These are phyloP conservation scores for Endogone sp. DNA, from an alignment of 192 early-diverging fungal species.

Conservation along the genomic window DNA sequence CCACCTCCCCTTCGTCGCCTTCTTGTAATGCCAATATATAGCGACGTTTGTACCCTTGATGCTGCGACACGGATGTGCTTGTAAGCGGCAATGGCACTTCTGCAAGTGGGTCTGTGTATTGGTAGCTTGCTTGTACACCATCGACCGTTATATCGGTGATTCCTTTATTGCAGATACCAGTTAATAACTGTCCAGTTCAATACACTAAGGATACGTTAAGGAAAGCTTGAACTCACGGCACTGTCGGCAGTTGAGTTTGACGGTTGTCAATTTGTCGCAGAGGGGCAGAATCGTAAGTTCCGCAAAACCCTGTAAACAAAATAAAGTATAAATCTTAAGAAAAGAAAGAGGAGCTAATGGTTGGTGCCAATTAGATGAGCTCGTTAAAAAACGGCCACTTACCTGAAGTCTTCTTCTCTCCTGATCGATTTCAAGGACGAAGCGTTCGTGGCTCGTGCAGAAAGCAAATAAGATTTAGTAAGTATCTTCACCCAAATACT, in stretches of 20 bases:
- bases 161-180: background rate
- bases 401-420: slow-evolving; percentile 39
- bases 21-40: slow-evolving; percentile 42
- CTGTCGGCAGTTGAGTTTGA: slow-evolving; percentile 45
- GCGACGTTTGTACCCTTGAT: slow-evolving; percentile 39
- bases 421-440: slow-evolving; percentile 48
- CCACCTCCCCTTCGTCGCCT: slow-evolving; percentile 43
- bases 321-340: too few relatives aligned
- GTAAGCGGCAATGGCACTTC: slow-evolving; percentile 27
- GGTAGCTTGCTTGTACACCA: slow-evolving; percentile 10
- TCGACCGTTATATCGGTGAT: background rate
- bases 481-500: slow-evolving; percentile 10
- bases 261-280: slow-evolving; percentile 22
- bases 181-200: background rate
- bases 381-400: background rate
- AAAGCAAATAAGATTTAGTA: slow-evolving; percentile 9
- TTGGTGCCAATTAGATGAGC: too few relatives aligned
- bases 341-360: too few relatives aligned
- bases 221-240: slow-evolving; percentile 27
- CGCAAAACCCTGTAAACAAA: slow-evolving; percentile 36
- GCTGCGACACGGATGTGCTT: slow-evolving; percentile 38
- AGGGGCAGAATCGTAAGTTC: slow-evolving; percentile 45
- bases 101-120: slow-evolving; percentile 37
- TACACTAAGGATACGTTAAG: too few relatives aligned
- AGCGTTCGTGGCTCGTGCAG: slow-evolving; percentile 49